Base-by-base conservation (phyloP, 2,329 filamentous ascomycete genomes). In the Chaetomiaceae sp. region DNA sequence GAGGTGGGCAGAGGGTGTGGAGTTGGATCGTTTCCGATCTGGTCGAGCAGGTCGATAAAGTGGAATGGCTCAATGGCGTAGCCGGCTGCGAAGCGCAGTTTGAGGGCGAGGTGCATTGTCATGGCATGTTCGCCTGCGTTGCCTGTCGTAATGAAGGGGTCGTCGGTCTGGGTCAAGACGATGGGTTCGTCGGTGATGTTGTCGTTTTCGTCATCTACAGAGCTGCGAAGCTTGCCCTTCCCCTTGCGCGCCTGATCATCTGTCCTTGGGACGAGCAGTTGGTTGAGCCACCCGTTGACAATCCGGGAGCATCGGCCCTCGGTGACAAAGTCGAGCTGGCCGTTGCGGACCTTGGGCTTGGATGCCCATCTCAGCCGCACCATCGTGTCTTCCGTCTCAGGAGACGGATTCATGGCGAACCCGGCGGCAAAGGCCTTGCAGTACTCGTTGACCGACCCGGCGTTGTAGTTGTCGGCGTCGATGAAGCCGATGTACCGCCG, bases 101-200 rank as follows among this genome's bases (percentile, higher is more conserved):
- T 63, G 9, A 60, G 45, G 2, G 66, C 69, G n/a, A 72, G 56
- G 7, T 61, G 62, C 53, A 71, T 63, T 12, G 61, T 65, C 62
- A 71, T 68, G 51, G 65, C 63, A 44, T 67, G 64, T 50, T 66
- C 64, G 25, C 63, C 65, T 1, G 65, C 64, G 44, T 68, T 68
- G 9, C 63, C 65, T 1, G 65, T 68, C 4, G 59, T 58, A 40
- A 68, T 58, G 14, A 64, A 52, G n/a, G 21, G 17, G 12, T 14
- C 12, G 25, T 27, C 25, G 6, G 25, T 7, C 30, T 12, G 7
- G 30, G 30, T 13, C 1, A 12, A 5, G 25, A 12, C 14, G 30
- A 12, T 33, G 30, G 10, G 9, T 12, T 7, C 14, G 30, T 33
- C 12, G 25, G 25, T 44, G 19, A 41, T 21, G 30, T 8, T 42